phyloP scores from a whole-genome alignment of 2,329 filamentous ascomycete genomes.

The Fusarium vanettenii region DNA sequence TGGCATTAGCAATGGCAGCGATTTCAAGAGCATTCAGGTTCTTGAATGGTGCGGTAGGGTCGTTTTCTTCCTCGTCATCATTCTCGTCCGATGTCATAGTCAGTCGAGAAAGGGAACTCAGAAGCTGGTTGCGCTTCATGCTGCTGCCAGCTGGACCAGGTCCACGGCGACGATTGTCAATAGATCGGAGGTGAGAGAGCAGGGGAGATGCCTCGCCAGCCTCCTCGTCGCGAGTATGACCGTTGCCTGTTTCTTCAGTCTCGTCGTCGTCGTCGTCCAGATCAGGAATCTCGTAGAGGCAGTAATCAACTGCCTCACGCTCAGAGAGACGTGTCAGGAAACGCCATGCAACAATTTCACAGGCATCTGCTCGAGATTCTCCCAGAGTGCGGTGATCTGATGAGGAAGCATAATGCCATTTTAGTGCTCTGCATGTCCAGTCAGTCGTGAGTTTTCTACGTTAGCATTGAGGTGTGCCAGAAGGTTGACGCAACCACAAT shows the following conservation, averaged over 20 bases:
- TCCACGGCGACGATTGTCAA: slow-evolving; percentile 31
- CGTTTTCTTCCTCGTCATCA: slow-evolving; percentile 58
- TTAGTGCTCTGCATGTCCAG: slow-evolving; percentile 68
- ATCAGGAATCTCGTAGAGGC: slow-evolving; percentile 77
- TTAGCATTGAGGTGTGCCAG: neutral
- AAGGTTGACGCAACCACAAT: slow-evolving; percentile 10
- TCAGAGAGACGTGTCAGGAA: slow-evolving; percentile 79
- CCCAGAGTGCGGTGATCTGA: slow-evolving; percentile 74
- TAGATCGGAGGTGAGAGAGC: slow-evolving; percentile 50
- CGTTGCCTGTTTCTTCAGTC: slow-evolving; percentile 23
- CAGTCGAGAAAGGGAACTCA: slow-evolving; percentile 67
- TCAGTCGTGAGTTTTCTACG: slow-evolving; percentile 14
- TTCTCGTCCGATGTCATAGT: slow-evolving; percentile 55
- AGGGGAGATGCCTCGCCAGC: slow-evolving; percentile 62
- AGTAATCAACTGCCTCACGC: slow-evolving; percentile 78
- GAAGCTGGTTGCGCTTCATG: slow-evolving; percentile 59
- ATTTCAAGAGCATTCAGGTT: slow-evolving; percentile 90
- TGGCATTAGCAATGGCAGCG: slow-evolving; percentile 82
- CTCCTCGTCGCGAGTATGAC: slow-evolving; percentile 51
- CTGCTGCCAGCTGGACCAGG: slow-evolving; percentile 52
- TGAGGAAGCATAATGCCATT: slow-evolving; percentile 77
- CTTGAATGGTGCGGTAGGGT: slow-evolving; percentile 78
- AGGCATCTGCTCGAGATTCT: slow-evolving; percentile 77
- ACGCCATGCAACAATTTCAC: slow-evolving; percentile 85
- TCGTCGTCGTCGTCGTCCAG: slow-evolving; percentile 43